Base-by-base conservation (phyloP, 768 basidiomycete genomes). In the Daedaleopsis sinensis region DNA sequence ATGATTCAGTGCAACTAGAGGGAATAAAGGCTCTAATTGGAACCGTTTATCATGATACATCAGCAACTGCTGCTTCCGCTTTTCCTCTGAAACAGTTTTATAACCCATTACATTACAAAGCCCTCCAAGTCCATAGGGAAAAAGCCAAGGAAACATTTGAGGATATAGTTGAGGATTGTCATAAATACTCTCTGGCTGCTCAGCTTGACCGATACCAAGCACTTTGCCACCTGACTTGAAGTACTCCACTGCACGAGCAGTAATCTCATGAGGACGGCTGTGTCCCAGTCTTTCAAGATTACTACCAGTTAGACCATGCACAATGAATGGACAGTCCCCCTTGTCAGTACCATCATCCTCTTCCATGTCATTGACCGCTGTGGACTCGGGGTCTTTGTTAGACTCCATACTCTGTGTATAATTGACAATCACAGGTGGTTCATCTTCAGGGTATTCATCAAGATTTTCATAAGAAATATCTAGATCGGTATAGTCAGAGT, bases 11-110 rank as follows among this genome's bases (percentile, higher is more conserved):
- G 55, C 64, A 18, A 70, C 57, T 0, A 67, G 52, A 18, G 59
- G 51, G 50, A 67, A 70, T 5, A 55, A 50, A 2, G 24, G 32
- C 19, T 71, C 68, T 2, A 47, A 35, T 47, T 69, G 65, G 39
- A 71, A 71, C 0, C 62, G 36, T 27, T 64, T 64, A 24, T 71
- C 67, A 50, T 64, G 42, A 56, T 69, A 68, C 54, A 66, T 51
- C 23, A 66, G 38, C 11, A 64, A n/a, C 18, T 57, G 35, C 18
- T 64, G 19, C 58, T 62, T n/a, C 35, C 47, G 6, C 21, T n/a
- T 16, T 50, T 51, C 21, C n/a, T 24, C 10, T 65, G 12, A 9
- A 43, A 27, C 23, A 16, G 38, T 18, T 16, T 11, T 6, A 43
- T 52, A 42, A n/a, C 39, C 10, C 11, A 35, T 13, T 3, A n/a